phyloP scores from a whole-genome alignment of 768 basidiomycete species.

The Xerocomellus amylosporus region DNA sequence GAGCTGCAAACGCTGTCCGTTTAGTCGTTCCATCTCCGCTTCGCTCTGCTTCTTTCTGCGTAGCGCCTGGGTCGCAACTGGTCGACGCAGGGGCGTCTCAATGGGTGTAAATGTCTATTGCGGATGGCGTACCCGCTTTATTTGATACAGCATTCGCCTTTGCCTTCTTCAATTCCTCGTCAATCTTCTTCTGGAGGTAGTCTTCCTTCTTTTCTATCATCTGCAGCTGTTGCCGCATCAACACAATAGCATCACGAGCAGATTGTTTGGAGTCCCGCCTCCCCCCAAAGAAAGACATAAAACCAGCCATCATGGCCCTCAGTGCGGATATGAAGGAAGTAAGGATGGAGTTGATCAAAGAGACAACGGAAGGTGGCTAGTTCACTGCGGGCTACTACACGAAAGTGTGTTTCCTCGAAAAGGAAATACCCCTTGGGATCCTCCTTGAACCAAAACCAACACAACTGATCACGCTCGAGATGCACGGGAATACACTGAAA shows the following conservation, averaged over 20 bases:
- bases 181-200: constrained; percentile 92
- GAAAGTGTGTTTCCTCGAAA: constrained; percentile 22
- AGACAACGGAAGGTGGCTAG: constrained; percentile 1
- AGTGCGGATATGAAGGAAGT: neutral
- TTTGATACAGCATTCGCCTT: constrained; percentile 90
- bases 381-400: constrained; percentile 9
- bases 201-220: constrained; percentile 99
- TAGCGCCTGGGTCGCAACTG: constrained; percentile 87
- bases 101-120: neutral
- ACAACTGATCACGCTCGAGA: no score
- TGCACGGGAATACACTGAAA: constrained; percentile 1
- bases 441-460: no score
- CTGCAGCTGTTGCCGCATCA: constrained; percentile 87
- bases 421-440: constrained; percentile 21
- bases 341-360: neutral
- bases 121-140: constrained; percentile 68
- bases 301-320: constrained; percentile 60
- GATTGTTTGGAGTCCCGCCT: constrained; percentile 79
- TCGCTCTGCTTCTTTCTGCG: constrained; percentile 93
- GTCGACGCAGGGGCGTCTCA: constrained; percentile 10
- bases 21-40: constrained; percentile 78
- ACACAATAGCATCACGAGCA: constrained; percentile 91
- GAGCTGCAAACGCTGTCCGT: constrained; percentile 83
- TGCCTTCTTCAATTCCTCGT: constrained; percentile 90
- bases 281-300: constrained; percentile 89